A percentile compares a stretch with the other conserved stretches of the same genome.
Evolutionary conservation across 805 yeast species (phyloP).

Genomic region (Saturnispora sekii): DNA sequence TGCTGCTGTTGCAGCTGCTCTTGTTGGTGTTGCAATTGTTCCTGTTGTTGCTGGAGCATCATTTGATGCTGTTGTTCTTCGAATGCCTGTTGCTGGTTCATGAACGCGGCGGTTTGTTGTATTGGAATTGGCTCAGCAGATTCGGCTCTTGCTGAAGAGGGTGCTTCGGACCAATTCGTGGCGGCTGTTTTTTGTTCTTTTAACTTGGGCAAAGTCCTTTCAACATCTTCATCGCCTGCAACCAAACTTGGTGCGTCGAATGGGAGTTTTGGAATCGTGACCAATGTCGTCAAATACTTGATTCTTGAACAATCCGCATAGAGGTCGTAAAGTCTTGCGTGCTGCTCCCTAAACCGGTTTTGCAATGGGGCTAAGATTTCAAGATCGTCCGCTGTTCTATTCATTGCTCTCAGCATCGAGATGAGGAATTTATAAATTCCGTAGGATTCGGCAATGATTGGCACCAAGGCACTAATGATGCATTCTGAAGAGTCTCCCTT

Average conservation of each 20-base stretch:
- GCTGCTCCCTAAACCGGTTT: conserved; percentile 63
- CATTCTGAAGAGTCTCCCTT: conserved; percentile 58
- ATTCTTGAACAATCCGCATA: conserved; percentile 86
- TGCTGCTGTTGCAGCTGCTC: conserved; percentile 63
- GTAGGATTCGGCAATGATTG: conserved; percentile 81
- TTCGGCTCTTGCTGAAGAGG: conserved; percentile 30
- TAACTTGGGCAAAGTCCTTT: conserved; percentile 29
- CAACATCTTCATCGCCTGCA: conserved; percentile 34
- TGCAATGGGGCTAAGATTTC: conserved; percentile 71
- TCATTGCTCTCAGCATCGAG: conserved; percentile 85
- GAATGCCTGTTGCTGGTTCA: conserved; percentile 41
- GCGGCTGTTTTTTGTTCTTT: conserved; percentile 12
- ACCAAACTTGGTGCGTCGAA: conserved; percentile 50
- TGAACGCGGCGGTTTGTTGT: conserved; percentile 41
- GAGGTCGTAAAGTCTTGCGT: conserved; percentile 62
- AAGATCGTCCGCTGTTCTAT: conserved; percentile 58
- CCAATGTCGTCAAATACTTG: conserved; percentile 68
- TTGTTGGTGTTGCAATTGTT: conserved; percentile 57
- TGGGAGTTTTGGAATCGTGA: conserved; percentile 65
- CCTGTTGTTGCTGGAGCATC: conserved; percentile 54
- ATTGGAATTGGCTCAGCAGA: conserved; percentile 12
- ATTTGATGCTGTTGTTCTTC: conserved; percentile 52
- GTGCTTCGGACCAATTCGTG: conserved; percentile 18
- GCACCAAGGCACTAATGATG: conserved; percentile 78
- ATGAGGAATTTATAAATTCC: conserved; percentile 86